A percentile compares a stretch with the other conserved stretches of the same genome.
These are phyloP conservation scores for Leishmania tarentolae DNA, from an alignment of 208 protist genomes.

Conservation along the genomic window DNA sequence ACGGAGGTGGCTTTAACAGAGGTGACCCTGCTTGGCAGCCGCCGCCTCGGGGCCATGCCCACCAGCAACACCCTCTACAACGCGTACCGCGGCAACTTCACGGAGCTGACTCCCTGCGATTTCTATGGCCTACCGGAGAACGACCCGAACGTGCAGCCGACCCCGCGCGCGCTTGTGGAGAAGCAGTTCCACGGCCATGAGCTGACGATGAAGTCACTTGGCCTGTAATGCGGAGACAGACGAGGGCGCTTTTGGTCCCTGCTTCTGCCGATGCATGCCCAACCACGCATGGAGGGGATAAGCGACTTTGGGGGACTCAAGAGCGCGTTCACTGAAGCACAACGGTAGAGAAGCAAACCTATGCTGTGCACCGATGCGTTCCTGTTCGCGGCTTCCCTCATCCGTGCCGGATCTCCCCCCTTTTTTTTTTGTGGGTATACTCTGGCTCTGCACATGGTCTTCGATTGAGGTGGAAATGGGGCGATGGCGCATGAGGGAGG, in stretches of 20 bases:
- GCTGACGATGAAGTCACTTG: constrained; percentile 85
- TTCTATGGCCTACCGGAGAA: constrained; percentile 84
- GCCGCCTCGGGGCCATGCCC: constrained; percentile 73
- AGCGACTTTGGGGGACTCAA: background rate
- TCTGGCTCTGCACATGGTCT: background rate
- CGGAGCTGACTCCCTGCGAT: constrained; percentile 63
- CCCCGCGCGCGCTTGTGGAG: constrained; percentile 77
- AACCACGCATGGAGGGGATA: background rate
- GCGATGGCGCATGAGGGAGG: background rate
- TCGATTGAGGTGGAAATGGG: background rate
- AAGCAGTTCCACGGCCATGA: constrained; percentile 80
- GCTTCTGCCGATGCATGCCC: background rate
- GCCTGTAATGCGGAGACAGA: constrained; percentile 27
- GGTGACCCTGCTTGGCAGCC: constrained; percentile 66
- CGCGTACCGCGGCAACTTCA: constrained; percentile 78
- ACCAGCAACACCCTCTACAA: constrained; percentile 82
- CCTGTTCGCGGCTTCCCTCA: background rate
- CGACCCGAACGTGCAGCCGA: constrained; percentile 86
- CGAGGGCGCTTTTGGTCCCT: no score
- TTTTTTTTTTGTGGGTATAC: background rate
- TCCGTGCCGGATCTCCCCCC: background rate
- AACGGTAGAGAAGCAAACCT: background rate
- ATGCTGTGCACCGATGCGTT: background rate
- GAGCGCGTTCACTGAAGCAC: background rate
- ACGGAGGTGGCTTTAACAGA: constrained; percentile 76